phyloP scores from a whole-genome alignment of 1,139 yeast species.

The Taphrina pruni region DNA sequence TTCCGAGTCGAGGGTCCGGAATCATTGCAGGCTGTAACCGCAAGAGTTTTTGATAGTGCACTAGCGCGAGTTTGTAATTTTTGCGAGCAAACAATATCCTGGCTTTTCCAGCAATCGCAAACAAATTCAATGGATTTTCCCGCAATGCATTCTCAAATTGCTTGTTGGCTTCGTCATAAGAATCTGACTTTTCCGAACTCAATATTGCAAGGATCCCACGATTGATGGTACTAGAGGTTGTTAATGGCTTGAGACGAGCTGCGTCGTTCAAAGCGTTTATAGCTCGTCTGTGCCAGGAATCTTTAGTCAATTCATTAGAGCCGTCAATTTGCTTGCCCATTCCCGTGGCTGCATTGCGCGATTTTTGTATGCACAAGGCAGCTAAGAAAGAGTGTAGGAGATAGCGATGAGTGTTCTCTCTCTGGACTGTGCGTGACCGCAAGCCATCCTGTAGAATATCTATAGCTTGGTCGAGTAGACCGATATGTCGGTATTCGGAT shows the following conservation, averaged over 20 bases:
- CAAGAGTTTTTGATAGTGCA: conserved; percentile 80
- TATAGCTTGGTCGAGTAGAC: conserved; percentile 66
- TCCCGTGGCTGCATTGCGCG: conserved; percentile 53
- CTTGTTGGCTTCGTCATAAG: conserved; percentile 46
- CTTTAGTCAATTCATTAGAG: conserved; percentile 47
- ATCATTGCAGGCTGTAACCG: conserved; percentile 71
- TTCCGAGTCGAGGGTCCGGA: conserved; percentile 95
- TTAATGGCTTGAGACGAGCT: conserved; percentile 54
- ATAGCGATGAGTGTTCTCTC: conserved; percentile 57
- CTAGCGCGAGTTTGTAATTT: conserved; percentile 75
- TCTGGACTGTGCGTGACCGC: conserved; percentile 51
- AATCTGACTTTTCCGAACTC: conserved; percentile 19
- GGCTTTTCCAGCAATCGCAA: conserved; percentile 85
- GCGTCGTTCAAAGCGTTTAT: conserved; percentile 52
- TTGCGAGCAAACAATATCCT: conserved; percentile 74
- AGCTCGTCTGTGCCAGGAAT: conserved; percentile 51
- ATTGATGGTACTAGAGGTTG: conserved; percentile 63
- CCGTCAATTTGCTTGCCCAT: conserved; percentile 25
- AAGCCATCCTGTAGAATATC: conserved; percentile 70
- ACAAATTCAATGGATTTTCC: conserved; percentile 61
- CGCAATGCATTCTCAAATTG: conserved; percentile 53
- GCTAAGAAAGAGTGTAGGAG: conserved; percentile 68
- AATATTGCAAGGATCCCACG: conserved; percentile 59
- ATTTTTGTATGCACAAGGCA: conserved; percentile 71
- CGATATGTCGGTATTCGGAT: conserved; percentile 73